Percentiles rank a stretch among this genome's conserved stretches.
Evolutionary conservation across 2,329 filamentous ascomycete genomes (phyloP).

Genomic region (Sporothrix variecibatus): DNA sequence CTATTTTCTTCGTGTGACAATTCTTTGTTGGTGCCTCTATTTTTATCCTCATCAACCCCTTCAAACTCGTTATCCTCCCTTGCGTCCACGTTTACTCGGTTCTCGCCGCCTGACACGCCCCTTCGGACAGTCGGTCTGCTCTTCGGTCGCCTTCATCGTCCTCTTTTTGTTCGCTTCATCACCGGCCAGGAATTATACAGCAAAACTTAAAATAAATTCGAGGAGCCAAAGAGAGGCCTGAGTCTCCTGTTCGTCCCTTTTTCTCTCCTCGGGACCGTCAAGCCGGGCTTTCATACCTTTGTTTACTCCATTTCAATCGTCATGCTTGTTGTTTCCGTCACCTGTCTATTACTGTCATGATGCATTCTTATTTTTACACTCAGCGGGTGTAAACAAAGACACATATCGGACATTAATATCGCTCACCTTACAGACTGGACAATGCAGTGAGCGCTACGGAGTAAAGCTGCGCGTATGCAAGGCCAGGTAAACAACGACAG

Average conservation of each 20-base stretch:
- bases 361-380: not conserved
- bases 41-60: not conserved
- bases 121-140: not conserved
- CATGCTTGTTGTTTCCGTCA: too few species aligned
- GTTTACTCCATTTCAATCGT: not conserved
- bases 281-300: not conserved
- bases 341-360: not conserved
- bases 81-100: not conserved
- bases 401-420: not conserved
- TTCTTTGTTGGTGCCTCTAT: not conserved
- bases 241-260: not conserved
- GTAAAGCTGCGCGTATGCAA: not conserved
- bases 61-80: not conserved
- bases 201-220: not conserved
- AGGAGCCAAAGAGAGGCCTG: not conserved
- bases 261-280: not conserved
- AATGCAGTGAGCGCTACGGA: not conserved
- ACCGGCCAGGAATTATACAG: not conserved
- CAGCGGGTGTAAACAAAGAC: not conserved
- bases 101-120: not conserved
- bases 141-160: not conserved
- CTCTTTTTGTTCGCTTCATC: not conserved
- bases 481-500: not conserved
- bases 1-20: not conserved
- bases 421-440: not conserved